Percentiles rank a stretch among this genome's conserved stretches.
These are phyloP conservation scores for Candida labiduridarum DNA, from an alignment of 1,139 yeast species.

Conservation along the genomic window DNA sequence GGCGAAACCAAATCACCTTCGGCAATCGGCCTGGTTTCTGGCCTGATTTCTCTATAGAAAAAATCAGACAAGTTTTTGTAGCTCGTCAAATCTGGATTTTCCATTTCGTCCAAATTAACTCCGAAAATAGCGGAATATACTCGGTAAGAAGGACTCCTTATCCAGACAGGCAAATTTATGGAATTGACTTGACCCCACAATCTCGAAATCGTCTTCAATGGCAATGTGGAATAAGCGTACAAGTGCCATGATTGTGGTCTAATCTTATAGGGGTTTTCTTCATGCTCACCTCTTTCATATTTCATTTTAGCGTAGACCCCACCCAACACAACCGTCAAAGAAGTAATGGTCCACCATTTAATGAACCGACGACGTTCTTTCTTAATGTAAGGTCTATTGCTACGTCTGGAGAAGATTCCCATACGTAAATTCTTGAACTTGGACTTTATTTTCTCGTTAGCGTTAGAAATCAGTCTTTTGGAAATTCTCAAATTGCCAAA, in stretches of 20 bases:
- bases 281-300: constrained; percentile 39
- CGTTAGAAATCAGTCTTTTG: constrained; percentile 40
- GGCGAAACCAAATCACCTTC: constrained; percentile 79
- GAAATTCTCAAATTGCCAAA: constrained; percentile 21
- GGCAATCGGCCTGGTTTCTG: constrained; percentile 80
- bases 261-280: constrained; percentile 46
- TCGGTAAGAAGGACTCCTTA: constrained; percentile 80
- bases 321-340: constrained; percentile 63
- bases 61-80: constrained; percentile 87
- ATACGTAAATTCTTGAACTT: constrained; percentile 42
- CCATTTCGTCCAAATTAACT: constrained; percentile 87
- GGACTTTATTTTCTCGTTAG: constrained; percentile 38
- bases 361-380: constrained; percentile 54
- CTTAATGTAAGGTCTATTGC: constrained; percentile 24
- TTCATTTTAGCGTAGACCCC: constrained; percentile 62
- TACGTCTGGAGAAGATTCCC: constrained; percentile 47
- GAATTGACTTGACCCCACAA: constrained; percentile 93
- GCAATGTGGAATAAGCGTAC: constrained; percentile 86
- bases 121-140: constrained; percentile 83
- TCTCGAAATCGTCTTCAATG: constrained; percentile 87
- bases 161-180: constrained; percentile 82
- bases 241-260: constrained; percentile 83
- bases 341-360: constrained; percentile 71
- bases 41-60: constrained; percentile 80
- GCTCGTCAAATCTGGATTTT: constrained; percentile 72